Base-by-base conservation (phyloP, 345 rosid species). In the thale cress (Arabidopsis thaliana) region DNA sequence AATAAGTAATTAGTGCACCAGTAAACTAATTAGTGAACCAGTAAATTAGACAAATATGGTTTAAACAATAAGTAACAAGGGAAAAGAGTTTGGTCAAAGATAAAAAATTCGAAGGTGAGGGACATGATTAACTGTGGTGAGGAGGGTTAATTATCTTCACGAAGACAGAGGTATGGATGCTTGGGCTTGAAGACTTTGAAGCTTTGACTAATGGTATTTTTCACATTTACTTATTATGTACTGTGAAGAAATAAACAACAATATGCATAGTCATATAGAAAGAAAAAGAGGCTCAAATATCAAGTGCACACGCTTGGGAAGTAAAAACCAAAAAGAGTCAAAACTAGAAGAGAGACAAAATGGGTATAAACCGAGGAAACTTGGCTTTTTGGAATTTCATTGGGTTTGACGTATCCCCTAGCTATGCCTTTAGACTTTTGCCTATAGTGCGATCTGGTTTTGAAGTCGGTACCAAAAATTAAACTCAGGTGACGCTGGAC, bases 221-320 rank as follows among this genome's bases (percentile, higher is more conserved):
- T 53, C 50, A 30, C 42, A 56, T 69, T 68, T 61, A 56, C 61
- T 68, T 61, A 34, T 46, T 53, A 42, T 25, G 65, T 62, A 76
- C 57, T 53, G 41, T 69, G 22, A 44, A 44, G 24, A 52, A 59
- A 59, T 22, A 67, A 75, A 45, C 34, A 53, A 52, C 65, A 14
- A 38, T 46, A 6, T 52, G 9, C 44, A 34, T 41, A 32, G 0
- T 28, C 32, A 28, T 28, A 28, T 28, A 57, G 14, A 62, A 42
- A 41, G 7, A 45, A 5, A 52, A 4, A 42, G 41, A 72, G 67
- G 67, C 50, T 66, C 69, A 41, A 51, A 67, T 10, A 72, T 53
- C 77, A 72, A 78, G 69, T 78, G 81, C 73, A 78, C 81, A 78
- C 81, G 81, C 52, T 72, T 67, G 78, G 81, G 77, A 66, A 65